Conservation (phyloP, 2,329 filamentous ascomycete genomes). For the Exophiala aquamarina region DNA sequence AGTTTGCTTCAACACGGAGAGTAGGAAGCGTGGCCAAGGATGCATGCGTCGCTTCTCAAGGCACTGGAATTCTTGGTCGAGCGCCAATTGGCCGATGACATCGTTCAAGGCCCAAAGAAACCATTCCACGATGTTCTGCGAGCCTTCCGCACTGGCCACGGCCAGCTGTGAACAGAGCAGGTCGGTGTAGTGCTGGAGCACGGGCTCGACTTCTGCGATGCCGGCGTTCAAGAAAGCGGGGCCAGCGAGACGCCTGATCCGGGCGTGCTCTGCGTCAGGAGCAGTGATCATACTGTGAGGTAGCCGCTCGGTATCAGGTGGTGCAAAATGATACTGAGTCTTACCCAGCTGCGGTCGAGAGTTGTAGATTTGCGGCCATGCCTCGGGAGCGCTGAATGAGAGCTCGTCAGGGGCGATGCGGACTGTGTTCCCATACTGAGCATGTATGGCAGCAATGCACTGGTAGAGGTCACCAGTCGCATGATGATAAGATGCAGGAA, state of each 20-base stretch:
- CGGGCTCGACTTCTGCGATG: constrained; percentile 38
- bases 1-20: constrained; percentile 32
- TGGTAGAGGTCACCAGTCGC: constrained; percentile 16
- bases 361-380: constrained; percentile 35
- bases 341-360: constrained; percentile 21
- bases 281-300: constrained; percentile 18
- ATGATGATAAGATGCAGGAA: constrained; percentile 15
- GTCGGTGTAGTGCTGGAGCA: constrained; percentile 19
- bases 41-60: constrained; percentile 31
- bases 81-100: constrained; percentile 34
- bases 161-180: constrained; percentile 13
- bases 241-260: constrained; percentile 35
- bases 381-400: constrained; percentile 29
- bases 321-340: constrained; percentile 11
- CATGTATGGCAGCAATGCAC: constrained; percentile 26
- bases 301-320: constrained; percentile 1
- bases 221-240: constrained; percentile 45
- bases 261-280: constrained; percentile 26
- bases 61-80: constrained; percentile 35
- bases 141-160: background rate
- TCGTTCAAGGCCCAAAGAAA: constrained; percentile 48
- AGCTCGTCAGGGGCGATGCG: constrained; percentile 36
- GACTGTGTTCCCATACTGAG: constrained; percentile 32
- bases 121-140: constrained; percentile 19
- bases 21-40: constrained; percentile 31